These are phyloP conservation scores for Sarocladium brachiariae DNA, from an alignment of 2,329 filamentous ascomycete species.

Conservation along the genomic window DNA sequence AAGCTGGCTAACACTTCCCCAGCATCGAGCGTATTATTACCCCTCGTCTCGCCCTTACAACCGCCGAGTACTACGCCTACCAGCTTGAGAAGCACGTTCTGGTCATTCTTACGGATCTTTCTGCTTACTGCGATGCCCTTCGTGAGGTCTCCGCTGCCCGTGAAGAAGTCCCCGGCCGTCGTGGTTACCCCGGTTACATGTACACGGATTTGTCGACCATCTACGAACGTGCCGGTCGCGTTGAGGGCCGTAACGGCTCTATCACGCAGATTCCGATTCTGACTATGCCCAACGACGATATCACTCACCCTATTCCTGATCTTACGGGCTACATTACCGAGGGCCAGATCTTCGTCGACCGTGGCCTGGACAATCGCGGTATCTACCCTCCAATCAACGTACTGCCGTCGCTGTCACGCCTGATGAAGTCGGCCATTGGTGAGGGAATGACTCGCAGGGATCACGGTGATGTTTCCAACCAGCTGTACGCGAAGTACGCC, in stretches of 20 bases:
- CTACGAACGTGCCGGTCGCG: slow-evolving; percentile 98
- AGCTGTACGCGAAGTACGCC: slow-evolving; percentile 98
- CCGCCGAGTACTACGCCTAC: slow-evolving; percentile 99
- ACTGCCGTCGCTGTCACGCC: slow-evolving; percentile 90
- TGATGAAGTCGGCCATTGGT: slow-evolving; percentile 99
- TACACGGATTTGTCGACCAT: slow-evolving; percentile 99
- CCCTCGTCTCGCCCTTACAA: slow-evolving; percentile 93
- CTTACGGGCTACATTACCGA: slow-evolving; percentile 99
- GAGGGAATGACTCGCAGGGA: slow-evolving; percentile 95
- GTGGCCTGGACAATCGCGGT: slow-evolving; percentile 89
- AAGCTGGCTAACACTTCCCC: slow-evolving; percentile 7
- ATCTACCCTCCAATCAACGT: slow-evolving; percentile 99
- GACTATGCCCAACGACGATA: slow-evolving; percentile 99
- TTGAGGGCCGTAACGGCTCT: slow-evolving; percentile 91
- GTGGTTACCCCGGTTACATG: slow-evolving; percentile 99
- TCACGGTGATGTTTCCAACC: slow-evolving; percentile 97
- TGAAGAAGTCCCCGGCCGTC: slow-evolving; percentile 97
- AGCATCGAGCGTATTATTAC: slow-evolving; percentile 99
- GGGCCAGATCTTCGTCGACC: slow-evolving; percentile 96
- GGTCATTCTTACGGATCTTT: slow-evolving; percentile 96
- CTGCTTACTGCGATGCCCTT: slow-evolving; percentile 96
- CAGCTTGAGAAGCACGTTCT: slow-evolving; percentile 99
- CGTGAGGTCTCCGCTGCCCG: slow-evolving; percentile 96
- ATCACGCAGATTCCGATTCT: slow-evolving; percentile 99
- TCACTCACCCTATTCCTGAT: slow-evolving; percentile 98